phyloP scores from a whole-genome alignment of 805 yeast genomes.

The Citeromyces matritensis region DNA sequence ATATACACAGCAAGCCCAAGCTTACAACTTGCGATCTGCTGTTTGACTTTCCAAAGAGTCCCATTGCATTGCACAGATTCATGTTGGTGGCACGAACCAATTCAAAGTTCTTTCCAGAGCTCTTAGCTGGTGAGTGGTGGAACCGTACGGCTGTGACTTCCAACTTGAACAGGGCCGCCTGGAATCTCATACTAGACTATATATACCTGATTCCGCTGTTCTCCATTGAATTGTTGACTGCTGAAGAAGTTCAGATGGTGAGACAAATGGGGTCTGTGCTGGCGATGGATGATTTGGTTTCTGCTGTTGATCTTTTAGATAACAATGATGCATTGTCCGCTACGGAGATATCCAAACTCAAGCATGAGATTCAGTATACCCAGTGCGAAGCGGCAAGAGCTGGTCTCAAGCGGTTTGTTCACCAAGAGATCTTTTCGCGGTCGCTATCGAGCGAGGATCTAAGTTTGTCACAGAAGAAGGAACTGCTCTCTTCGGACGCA shows the following conservation, averaged over 20 bases:
- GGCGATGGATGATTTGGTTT: no score
- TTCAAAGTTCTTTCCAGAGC: slow-evolving; percentile 10
- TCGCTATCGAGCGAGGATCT: slow-evolving; percentile 4
- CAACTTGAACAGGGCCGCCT: slow-evolving; percentile 12
- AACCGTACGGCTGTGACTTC: slow-evolving; percentile 8
- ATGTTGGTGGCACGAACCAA: slow-evolving; percentile 21
- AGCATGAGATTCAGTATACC: slow-evolving; percentile 15
- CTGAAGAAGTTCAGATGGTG: slow-evolving; percentile 2
- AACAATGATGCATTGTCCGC: no score
- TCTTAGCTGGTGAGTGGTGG: slow-evolving; percentile 10
- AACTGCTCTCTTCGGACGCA: slow-evolving; percentile 9
- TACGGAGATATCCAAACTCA: slow-evolving; percentile 12
- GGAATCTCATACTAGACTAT: slow-evolving; percentile 14
- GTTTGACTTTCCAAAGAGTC: slow-evolving; percentile 7
- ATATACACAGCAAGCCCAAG: slow-evolving; percentile 16
- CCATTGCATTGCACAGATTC: slow-evolving; percentile 20
- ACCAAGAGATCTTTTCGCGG: slow-evolving; percentile 9
- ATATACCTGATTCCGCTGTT: slow-evolving; percentile 11
- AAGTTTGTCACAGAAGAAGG: slow-evolving; percentile 9
- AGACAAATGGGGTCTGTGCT: no score
- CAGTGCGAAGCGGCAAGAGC: slow-evolving; percentile 19
- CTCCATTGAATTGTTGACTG: slow-evolving; percentile 8
- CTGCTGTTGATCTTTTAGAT: no score
- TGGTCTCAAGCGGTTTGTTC: slow-evolving; percentile 16
- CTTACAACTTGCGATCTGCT: slow-evolving; percentile 18